Evolutionary conservation across 257 asterid genomes (phyloP).

Genomic region (Euphrasia confusa): DNA sequence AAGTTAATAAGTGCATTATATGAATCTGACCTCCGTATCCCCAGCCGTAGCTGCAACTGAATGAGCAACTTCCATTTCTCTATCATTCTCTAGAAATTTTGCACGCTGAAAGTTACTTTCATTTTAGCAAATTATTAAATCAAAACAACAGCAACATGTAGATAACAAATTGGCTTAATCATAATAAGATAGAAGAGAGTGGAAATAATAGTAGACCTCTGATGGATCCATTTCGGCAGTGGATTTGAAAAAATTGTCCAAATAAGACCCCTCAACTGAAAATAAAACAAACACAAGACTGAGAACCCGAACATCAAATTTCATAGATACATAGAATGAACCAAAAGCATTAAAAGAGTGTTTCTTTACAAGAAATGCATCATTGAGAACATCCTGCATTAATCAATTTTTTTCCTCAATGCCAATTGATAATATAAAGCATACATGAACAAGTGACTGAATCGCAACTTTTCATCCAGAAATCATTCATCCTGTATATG

Average conservation of each 20-base stretch:
- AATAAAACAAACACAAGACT: constrained; percentile 18
- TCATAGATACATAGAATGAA: constrained; percentile 11
- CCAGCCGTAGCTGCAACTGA: constrained; percentile 92
- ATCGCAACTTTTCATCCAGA: neutral
- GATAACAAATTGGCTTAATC: neutral
- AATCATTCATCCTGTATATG: neutral
- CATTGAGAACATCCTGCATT: too few relatives aligned
- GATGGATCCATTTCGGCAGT: constrained; percentile 70
- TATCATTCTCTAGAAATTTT: constrained; percentile 71
- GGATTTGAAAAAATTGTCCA: constrained; percentile 76
- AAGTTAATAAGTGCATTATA: neutral
- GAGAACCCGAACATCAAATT: neutral
- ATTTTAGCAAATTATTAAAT: constrained; percentile 17
- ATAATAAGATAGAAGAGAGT: neutral
- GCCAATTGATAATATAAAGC: neutral
- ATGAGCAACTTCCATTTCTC: constrained; percentile 96
- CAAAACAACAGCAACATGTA: constrained; percentile 14
- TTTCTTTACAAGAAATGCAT: neutral
- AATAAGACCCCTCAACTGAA: constrained; percentile 78
- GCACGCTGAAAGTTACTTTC: constrained; percentile 67
- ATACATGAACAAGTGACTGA: neutral
- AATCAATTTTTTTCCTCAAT: too few relatives aligned
- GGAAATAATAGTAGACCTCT: constrained; percentile 45
- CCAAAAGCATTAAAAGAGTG: neutral
- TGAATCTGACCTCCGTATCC: constrained; percentile 76